Conservation (phyloP, 768 basidiomycete genomes). For the Harrya chromipes region DNA sequence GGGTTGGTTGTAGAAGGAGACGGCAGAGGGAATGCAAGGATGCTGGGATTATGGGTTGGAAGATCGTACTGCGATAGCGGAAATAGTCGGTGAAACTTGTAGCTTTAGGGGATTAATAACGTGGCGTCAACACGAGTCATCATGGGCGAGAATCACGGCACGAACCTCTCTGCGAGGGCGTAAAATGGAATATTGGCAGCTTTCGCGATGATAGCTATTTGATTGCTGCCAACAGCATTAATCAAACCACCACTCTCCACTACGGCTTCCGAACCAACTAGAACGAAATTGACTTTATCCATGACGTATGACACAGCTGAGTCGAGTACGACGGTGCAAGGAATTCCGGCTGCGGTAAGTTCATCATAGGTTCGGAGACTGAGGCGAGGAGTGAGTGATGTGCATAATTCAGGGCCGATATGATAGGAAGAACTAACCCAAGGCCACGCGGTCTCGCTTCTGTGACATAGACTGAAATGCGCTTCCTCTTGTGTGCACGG, state of each 20-base stretch:
- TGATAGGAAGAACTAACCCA: constrained; percentile 51
- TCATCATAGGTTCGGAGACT: constrained; percentile 91
- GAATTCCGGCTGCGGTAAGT: constrained; percentile 86
- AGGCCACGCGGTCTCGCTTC: constrained; percentile 89
- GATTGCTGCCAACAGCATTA: constrained; percentile 92
- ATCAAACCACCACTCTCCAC: constrained; percentile 94
- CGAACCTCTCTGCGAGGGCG: constrained; percentile 85
- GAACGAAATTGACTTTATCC: constrained; percentile 92
- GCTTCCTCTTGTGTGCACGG: constrained; percentile 85
- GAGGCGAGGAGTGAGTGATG: constrained; percentile 1
- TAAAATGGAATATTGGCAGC: constrained; percentile 95
- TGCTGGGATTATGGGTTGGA: constrained; percentile 72
- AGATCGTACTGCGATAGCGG: constrained; percentile 90
- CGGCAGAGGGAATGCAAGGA: constrained; percentile 64
- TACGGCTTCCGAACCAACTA: constrained; percentile 97
- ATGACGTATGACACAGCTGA: constrained; percentile 97
- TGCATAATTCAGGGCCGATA: neutral
- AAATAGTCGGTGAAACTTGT: constrained; percentile 97
- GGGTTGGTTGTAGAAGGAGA: constrained; percentile 8
- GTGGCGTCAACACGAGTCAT: constrained; percentile 20
- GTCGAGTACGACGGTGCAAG: constrained; percentile 92
- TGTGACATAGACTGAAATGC: constrained; percentile 97
- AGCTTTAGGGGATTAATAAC: constrained; percentile 48
- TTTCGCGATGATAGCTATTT: constrained; percentile 95
- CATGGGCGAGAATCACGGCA: constrained; percentile 21